Conservation (phyloP, 2,329 filamentous ascomycete genomes). For the Pseudogymnoascus sp. region DNA sequence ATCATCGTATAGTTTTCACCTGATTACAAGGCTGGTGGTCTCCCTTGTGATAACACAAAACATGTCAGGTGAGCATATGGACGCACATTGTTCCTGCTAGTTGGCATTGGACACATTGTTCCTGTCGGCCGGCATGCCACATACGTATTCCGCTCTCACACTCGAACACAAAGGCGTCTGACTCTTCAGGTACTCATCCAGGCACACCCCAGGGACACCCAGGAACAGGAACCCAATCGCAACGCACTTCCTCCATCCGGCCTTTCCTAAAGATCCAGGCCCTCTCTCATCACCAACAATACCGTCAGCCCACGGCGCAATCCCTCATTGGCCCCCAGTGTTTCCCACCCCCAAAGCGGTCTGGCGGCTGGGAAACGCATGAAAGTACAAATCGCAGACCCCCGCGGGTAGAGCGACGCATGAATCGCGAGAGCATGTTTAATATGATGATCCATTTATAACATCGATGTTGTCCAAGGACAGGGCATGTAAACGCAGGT, state of each 20-base stretch:
- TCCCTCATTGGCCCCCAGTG: not conserved
- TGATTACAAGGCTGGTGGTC: not conserved
- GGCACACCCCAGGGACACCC: not conserved
- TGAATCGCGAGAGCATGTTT: constrained; percentile 3
- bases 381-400: not conserved
- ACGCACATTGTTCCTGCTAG: not conserved
- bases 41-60: not conserved
- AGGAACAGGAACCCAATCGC: not conserved
- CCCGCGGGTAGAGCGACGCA: not conserved
- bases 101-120: not conserved
- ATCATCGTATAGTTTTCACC: not conserved
- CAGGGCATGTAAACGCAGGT: not conserved
- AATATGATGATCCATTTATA: constrained; percentile 5
- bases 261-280: not conserved
- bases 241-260: not conserved
- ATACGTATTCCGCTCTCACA: not conserved
- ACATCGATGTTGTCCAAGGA: constrained; percentile 1
- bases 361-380: not conserved
- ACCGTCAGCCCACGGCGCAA: not conserved
- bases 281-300: not conserved
- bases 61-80: not conserved
- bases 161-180: not conserved
- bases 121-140: not conserved
- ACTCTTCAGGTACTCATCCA: not conserved
- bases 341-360: not conserved